Base-by-base conservation (phyloP, 164 flowering plant species). In the Aristolochia contorta region DNA sequence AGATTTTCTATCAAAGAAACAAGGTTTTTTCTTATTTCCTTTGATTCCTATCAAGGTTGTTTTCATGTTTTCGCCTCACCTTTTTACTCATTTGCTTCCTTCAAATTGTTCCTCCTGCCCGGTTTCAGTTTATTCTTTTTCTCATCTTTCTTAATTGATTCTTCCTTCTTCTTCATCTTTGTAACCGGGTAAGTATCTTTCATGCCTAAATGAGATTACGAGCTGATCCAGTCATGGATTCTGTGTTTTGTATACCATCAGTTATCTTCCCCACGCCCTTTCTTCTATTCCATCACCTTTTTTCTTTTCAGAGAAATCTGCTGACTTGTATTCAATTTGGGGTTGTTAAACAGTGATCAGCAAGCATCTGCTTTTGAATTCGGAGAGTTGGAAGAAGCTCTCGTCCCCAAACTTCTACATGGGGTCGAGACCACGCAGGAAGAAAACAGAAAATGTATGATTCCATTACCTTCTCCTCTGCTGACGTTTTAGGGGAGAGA, bases 371-470 rank as follows among this genome's bases (percentile, higher is more conserved):
- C 82, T 65, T 91, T 82, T 75, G 96, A 81, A 79, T 94, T 86
- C 75, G 96, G 95, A 51, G 99, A 83, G 85, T 76, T 94, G 32
- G 96, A 91, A 74, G 87, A 89, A 60, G 97, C 95, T 47, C 85
- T 89, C 65, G 84, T 80, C 21, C 81, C 69, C 10, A 66, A 60
- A 30, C 52, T 66, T 45, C 57, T 86, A 65, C 92, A 88, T 71
- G 95, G 89, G 71, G 80, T 79, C 61, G 77, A 75, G 69, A 58
- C 76, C 57, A 71, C 78, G 65, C 75, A 75, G 76, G 96, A 88
- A 75, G 95, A 78, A 70, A 69, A 83, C 58, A 83, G 84, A 79
- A 73, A 82, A 70, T 49, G 94, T 93, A 84, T 60, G 54, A 22
- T 19, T 65, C 66, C 57, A 12, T 23, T 56, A 16, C 61, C 41